These are phyloP conservation scores for Coemansia sp. DNA, from an alignment of 192 early-diverging fungal genomes.

Conservation along the genomic window DNA sequence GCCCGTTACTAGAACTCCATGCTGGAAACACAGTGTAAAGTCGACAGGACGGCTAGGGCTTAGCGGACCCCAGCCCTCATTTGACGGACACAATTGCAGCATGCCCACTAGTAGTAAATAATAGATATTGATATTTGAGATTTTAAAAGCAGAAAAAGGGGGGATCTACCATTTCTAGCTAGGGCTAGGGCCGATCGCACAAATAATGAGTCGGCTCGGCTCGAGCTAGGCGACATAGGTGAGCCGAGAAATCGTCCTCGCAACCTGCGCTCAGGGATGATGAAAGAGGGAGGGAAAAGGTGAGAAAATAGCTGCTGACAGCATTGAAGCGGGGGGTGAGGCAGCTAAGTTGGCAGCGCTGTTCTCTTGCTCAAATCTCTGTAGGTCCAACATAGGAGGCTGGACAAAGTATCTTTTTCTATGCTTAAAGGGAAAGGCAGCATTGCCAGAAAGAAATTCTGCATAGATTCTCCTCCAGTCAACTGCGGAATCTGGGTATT, in stretches of 20 bases:
- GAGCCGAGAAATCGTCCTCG: not conserved
- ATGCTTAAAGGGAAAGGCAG: not conserved
- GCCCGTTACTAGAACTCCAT: conserved; percentile 27
- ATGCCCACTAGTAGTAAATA: not conserved
- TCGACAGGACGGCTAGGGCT: conserved; percentile 46
- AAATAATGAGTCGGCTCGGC: not conserved
- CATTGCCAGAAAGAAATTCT: not conserved
- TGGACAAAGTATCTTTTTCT: not conserved
- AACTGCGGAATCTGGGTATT: not conserved
- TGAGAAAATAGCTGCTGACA: not conserved
- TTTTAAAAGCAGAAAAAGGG: not conserved
- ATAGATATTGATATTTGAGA: not conserved
- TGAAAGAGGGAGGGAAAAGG: not conserved
- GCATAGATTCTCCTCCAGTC: not conserved
- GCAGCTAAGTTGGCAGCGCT: not conserved
- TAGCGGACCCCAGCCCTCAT: conserved; percentile 54
- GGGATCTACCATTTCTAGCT: not conserved
- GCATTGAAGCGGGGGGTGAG: not conserved
- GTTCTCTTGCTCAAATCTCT: not conserved
- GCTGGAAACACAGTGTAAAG: conserved; percentile 46
- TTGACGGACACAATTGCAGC: conserved; percentile 24
- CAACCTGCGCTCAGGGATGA: not conserved
- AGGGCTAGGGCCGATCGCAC: not conserved
- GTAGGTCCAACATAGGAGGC: not conserved
- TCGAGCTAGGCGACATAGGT: not conserved